Evolutionary conservation across 1,284 basidiomycete genomes (phyloP).

Genomic region (Irpex sp.): DNA sequence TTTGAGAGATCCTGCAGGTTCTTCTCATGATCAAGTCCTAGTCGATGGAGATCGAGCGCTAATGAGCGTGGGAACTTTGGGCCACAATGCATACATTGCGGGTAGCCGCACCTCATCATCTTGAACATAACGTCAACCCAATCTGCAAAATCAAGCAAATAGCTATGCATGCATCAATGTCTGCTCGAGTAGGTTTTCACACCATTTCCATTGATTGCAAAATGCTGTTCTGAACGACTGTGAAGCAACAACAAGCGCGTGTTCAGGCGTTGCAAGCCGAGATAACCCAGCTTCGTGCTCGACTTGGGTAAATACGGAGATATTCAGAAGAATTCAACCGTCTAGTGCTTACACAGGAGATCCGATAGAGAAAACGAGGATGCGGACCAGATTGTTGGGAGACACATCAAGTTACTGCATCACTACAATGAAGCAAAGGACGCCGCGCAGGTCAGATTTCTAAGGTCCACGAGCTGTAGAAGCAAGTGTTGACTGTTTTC

Average conservation of each 20-base stretch:
- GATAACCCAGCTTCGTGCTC: conserved; percentile 44
- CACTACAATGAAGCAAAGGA: conserved; percentile 80
- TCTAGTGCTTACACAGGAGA: no score
- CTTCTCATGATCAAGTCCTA: no score
- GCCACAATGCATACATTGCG: background rate
- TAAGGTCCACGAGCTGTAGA: background rate
- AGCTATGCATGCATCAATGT: conserved; percentile 21
- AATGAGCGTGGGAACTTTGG: no score
- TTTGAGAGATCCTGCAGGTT: no score
- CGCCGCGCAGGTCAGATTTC: conserved; percentile 59
- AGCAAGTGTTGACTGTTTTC: background rate
- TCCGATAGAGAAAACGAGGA: conserved; percentile 45
- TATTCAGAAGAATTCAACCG: no score
- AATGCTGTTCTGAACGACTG: background rate
- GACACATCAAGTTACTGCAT: conserved; percentile 70
- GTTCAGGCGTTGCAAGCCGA: conserved; percentile 50
- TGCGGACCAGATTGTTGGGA: conserved; percentile 61
- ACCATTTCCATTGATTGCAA: background rate
- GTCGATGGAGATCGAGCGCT: no score
- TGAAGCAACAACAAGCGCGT: conserved; percentile 30
- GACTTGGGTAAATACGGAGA: conserved; percentile 43
- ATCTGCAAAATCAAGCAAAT: background rate
- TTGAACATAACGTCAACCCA: background rate
- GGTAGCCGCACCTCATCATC: no score
- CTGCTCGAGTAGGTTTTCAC: conserved; percentile 17